Evolutionary conservation across 2,329 filamentous ascomycete genomes (phyloP).

Genomic region (Chrysoporthe austroafricana): DNA sequence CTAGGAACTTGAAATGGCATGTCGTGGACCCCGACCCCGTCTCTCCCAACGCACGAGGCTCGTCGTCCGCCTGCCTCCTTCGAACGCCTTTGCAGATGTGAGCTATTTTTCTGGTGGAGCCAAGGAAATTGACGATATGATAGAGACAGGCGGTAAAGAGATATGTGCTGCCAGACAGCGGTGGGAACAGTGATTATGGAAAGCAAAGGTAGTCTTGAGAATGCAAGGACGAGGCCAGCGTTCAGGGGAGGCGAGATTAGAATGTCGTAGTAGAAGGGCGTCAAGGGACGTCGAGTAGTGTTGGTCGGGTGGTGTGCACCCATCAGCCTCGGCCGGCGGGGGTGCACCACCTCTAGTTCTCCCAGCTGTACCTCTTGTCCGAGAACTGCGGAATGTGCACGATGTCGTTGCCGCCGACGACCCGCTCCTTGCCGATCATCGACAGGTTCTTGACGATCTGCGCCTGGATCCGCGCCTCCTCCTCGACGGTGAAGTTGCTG

Average conservation of each 20-base stretch:
- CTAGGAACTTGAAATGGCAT: neutral
- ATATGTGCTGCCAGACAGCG: neutral
- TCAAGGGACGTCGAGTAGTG: neutral
- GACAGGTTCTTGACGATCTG: constrained; percentile 30
- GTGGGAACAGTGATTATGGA: neutral
- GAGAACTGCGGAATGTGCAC: constrained; percentile 57
- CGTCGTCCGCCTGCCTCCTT: neutral
- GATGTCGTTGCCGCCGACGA: constrained; percentile 49
- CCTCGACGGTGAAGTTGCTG: constrained; percentile 61
- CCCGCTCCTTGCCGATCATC: constrained; percentile 43
- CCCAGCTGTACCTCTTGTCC: constrained; percentile 56
- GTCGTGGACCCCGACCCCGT: neutral
- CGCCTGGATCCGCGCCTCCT: constrained; percentile 41
- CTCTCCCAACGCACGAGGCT: too few species aligned
- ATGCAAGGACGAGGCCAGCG: constrained; percentile 14
- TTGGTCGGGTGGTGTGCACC: neutral
- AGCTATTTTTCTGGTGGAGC: neutral
- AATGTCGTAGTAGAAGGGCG: constrained; percentile 5
- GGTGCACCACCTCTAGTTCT: constrained; percentile 38
- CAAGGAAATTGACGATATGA: neutral
- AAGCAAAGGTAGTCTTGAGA: neutral
- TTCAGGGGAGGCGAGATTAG: constrained; percentile 11
- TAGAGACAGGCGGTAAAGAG: neutral
- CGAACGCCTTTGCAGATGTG: neutral
- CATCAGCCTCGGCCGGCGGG: neutral